These are phyloP conservation scores for Botrytis deweyae DNA, from an alignment of 2,329 filamentous ascomycete species.

Conservation along the genomic window DNA sequence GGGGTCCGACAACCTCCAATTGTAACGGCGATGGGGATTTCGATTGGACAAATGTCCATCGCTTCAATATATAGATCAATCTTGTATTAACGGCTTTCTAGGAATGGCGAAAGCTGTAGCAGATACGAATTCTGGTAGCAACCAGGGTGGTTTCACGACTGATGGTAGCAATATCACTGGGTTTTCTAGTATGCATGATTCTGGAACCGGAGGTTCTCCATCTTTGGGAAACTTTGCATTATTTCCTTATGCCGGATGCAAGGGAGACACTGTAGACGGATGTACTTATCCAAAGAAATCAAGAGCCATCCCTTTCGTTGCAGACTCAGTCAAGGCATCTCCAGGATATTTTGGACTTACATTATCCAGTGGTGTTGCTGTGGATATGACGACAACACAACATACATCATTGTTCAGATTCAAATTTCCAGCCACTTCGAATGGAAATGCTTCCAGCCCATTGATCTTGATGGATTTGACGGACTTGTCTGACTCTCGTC, in stretches of 20 bases:
- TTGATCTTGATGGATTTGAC: slow-evolving; percentile 65
- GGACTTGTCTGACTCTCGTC: slow-evolving; percentile 60
- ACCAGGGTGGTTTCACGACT: slow-evolving; percentile 56
- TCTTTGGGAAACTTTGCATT: slow-evolving; percentile 73
- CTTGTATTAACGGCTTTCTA: slow-evolving; percentile 31
- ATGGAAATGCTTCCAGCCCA: slow-evolving; percentile 46
- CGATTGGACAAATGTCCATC: neutral
- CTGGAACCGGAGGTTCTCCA: slow-evolving; percentile 50
- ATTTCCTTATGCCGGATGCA: slow-evolving; percentile 64
- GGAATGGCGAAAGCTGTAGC: slow-evolving; percentile 53
- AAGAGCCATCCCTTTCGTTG: slow-evolving; percentile 44
- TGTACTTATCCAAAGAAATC: slow-evolving; percentile 57
- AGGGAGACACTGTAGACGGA: slow-evolving; percentile 58
- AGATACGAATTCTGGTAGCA: slow-evolving; percentile 51
- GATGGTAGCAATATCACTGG: slow-evolving; percentile 43
- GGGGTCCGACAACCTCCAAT: neutral
- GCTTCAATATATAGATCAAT: neutral
- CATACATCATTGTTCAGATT: slow-evolving; percentile 66
- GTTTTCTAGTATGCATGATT: slow-evolving; percentile 44
- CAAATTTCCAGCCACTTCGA: slow-evolving; percentile 50
- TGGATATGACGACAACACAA: slow-evolving; percentile 67
- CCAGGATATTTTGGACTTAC: slow-evolving; percentile 66
- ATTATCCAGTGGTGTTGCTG: slow-evolving; percentile 54
- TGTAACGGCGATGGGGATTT: neutral
- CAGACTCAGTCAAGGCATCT: slow-evolving; percentile 52